Percentiles rank a stretch among this genome's conserved stretches.
Evolutionary conservation across 768 basidiomycete genomes (phyloP).

Genomic region (Boletus subcaerulescens): DNA sequence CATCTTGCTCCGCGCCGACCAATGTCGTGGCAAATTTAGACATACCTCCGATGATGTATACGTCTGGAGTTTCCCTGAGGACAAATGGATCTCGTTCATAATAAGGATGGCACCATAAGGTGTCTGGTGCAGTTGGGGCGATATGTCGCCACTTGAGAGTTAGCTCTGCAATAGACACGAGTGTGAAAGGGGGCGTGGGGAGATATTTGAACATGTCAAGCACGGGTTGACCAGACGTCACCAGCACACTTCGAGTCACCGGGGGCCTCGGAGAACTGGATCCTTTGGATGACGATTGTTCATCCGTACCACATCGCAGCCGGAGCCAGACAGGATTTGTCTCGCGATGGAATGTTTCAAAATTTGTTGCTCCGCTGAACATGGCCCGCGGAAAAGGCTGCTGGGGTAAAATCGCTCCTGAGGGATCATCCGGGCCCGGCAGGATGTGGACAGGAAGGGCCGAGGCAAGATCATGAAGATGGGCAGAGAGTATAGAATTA

Average conservation of each 20-base stretch:
- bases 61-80: conserved; percentile 77
- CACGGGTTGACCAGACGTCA: conserved; percentile 89
- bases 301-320: conserved; percentile 46
- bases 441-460: conserved; percentile 84
- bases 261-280: conserved; percentile 12
- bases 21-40: conserved; percentile 75
- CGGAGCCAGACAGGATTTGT: conserved; percentile 90
- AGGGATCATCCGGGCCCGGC: conserved; percentile 85
- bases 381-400: conserved; percentile 90
- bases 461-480: conserved; percentile 72
- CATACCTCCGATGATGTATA: conserved; percentile 94
- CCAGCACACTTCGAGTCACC: conserved; percentile 59
- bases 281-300: conserved; percentile 12
- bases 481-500: conserved; percentile 59
- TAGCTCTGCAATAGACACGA: conserved; percentile 68
- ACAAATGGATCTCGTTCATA: conserved; percentile 86
- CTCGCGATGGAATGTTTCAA: conserved; percentile 67
- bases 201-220: conserved; percentile 97
- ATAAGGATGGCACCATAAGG: conserved; percentile 97
- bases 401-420: conserved; percentile 88
- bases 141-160: conserved; percentile 93
- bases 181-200: conserved; percentile 63
- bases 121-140: conserved; percentile 98
- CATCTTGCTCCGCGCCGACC: conserved; percentile 40
- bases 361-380: conserved; percentile 63